These are phyloP conservation scores for Stevia rebaudiana DNA, from an alignment of 140 eudicot genomes.

Conservation along the genomic window DNA sequence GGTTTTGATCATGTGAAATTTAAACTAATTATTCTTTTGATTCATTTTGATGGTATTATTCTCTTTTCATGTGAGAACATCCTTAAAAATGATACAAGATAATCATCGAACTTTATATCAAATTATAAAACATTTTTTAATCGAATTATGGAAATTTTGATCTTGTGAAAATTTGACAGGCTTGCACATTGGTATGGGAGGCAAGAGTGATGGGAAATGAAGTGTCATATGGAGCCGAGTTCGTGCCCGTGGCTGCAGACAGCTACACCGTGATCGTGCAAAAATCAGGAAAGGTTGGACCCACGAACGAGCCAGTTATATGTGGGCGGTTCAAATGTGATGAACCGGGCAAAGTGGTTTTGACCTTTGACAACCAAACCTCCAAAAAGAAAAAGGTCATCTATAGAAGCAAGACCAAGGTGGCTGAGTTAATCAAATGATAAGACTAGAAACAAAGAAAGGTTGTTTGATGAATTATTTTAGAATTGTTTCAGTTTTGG, in stretches of 20 bases:
- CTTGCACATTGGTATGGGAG: conserved; percentile 71
- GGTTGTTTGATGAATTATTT: conserved; percentile 18
- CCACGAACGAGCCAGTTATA: conserved; percentile 57
- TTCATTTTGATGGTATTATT: background rate
- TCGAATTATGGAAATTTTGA: background rate
- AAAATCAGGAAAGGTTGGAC: conserved; percentile 59
- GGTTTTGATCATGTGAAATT: too few species aligned
- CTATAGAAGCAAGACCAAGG: conserved; percentile 79
- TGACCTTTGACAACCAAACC: conserved; percentile 80
- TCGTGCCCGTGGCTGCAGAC: conserved; percentile 62
- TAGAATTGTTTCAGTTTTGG: conserved; percentile 23
- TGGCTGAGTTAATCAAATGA: conserved; percentile 11
- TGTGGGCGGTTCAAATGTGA: conserved; percentile 53
- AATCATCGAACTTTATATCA: too few species aligned
- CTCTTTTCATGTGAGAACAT: background rate
- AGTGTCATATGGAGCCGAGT: conserved; percentile 76
- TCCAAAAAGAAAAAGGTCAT: conserved; percentile 82
- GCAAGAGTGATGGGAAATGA: conserved; percentile 81
- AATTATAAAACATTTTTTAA: background rate
- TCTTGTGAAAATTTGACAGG: conserved; percentile 33
- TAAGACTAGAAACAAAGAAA: background rate
- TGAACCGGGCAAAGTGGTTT: conserved; percentile 75
- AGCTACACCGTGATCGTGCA: conserved; percentile 80
- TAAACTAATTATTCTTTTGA: too few species aligned
- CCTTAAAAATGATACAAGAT: too few species aligned